Percentiles rank a stretch among this genome's conserved stretches.
Evolutionary conservation across 2,329 filamentous ascomycete genomes (phyloP).

Genomic region (Blastomyces parvus): DNA sequence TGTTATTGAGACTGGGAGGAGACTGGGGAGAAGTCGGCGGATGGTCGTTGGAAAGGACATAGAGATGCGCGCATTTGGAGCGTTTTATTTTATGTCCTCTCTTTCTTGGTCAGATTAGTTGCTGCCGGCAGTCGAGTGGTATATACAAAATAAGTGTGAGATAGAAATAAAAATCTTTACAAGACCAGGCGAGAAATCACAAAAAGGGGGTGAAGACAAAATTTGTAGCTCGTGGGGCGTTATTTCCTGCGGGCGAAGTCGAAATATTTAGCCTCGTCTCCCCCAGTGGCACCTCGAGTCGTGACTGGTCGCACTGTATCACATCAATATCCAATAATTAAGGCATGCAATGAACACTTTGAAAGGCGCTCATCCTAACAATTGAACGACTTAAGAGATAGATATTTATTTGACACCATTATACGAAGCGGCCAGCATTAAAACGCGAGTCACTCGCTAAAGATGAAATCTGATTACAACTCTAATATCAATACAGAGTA

Average conservation of each 20-base stretch:
- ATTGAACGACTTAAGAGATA: not conserved
- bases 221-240: not conserved
- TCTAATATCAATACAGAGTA: not conserved
- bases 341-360: too few relatives aligned
- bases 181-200: not conserved
- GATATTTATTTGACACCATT: not conserved
- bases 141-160: not conserved
- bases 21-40: slow-evolving; percentile 38
- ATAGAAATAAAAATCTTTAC: not conserved
- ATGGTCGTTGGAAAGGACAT: slow-evolving; percentile 45
- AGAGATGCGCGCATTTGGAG: slow-evolving; percentile 24
- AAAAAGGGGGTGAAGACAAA: not conserved
- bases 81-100: not conserved
- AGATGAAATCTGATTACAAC: not conserved
- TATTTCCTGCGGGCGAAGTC: not conserved
- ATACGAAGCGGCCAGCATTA: not conserved
- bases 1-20: slow-evolving; percentile 58
- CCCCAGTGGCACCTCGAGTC: not conserved
- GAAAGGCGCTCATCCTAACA: not conserved
- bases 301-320: not conserved
- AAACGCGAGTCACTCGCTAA: too few relatives aligned
- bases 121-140: not conserved
- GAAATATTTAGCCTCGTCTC: not conserved
- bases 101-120: not conserved
- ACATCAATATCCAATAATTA: not conserved